Percentiles rank a stretch among this genome's conserved stretches.
These are phyloP conservation scores for Verruconis gallopava DNA, from an alignment of 2,329 filamentous ascomycete genomes.

Conservation along the genomic window DNA sequence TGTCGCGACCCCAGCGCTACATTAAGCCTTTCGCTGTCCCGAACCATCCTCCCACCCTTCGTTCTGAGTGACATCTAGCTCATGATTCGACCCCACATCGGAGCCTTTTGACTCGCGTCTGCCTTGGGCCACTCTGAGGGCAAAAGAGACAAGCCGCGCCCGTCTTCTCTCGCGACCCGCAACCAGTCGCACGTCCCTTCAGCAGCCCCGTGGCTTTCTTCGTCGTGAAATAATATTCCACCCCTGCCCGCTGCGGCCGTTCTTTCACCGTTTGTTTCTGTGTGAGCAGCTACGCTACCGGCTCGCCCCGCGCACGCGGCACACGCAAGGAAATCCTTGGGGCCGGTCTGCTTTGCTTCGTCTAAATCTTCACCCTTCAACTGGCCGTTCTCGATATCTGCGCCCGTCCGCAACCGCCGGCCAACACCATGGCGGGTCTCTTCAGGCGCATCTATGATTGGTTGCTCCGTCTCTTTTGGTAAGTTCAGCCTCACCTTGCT, in stretches of 20 bases:
- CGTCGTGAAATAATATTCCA: neutral
- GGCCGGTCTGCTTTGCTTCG: neutral
- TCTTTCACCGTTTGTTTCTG: neutral
- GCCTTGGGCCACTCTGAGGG: too few species aligned
- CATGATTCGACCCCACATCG: conserved; percentile 4
- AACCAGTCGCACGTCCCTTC: neutral
- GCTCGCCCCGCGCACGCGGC: conserved; percentile 5
- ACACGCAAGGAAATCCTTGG: conserved; percentile 8
- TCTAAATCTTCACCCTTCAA: conserved; percentile 5
- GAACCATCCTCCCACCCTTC: neutral
- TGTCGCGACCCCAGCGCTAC: neutral
- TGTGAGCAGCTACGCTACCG: conserved; percentile 3
- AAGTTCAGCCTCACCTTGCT: conserved; percentile 26
- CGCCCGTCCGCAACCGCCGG: neutral
- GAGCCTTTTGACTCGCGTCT: neutral
- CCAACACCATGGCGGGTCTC: conserved; percentile 62
- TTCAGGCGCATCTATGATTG: conserved; percentile 96
- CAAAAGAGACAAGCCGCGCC: too few species aligned
- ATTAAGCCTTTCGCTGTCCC: neutral
- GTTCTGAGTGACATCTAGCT: neutral
- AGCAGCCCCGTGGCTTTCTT: neutral
- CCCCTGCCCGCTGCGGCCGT: neutral
- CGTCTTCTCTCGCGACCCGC: too few species aligned
- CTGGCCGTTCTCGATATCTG: conserved; percentile 5
- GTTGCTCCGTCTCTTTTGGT: conserved; percentile 97